Evolutionary conservation across 2,329 filamentous ascomycete genomes (phyloP), one percentile per base, ranked within the genome.

Genomic region (Diplodia mutila): DNA sequence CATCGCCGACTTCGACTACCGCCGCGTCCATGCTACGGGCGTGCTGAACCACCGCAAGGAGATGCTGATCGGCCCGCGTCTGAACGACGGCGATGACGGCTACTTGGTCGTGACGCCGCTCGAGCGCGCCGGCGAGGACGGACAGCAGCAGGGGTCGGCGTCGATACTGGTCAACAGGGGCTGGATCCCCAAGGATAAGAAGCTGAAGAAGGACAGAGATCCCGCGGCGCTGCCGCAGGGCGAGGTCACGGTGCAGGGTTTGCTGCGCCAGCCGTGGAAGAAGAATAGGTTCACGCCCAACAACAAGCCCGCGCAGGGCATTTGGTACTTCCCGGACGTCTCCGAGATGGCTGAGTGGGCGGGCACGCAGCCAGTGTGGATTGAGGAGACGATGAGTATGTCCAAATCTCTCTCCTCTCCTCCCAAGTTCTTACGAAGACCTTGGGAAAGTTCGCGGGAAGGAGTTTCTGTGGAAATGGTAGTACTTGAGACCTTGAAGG

Each of bases 221-320:
- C 77, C 85, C 0, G 86, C 88, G 27, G 88, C 89, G 1, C 72
- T 98, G 71, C 90, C 91, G 0, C 77, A 75, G 59, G 92, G 89
- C 0, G 87, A 91, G 74, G 89, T 98, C 11, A 86, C 85, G 0
- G 89, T 99, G 2, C 89, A 97, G 80, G 95, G 95, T 0, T 75
- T 99, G 77, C 77, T 99, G 77, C 82, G 95, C 69, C 89, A 95
- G 81, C 94, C 94, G 9, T 97, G 92, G 87, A 95, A 97, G 86
- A 97, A 94, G 85, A 99, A 99, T 78, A 91, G 94, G 86, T 99
- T 99, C 78, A 99, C 95, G 67, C 95, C 95, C 0, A 89, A 91
- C 0, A 99, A 99, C 74, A 84, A 88, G 72, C 94, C 94, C 0
- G 90, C 94, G 72, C 89, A 89, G 75, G 88, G 90, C 68, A 90